Evolutionary conservation across 164 flowering plant genomes (phyloP).

Genomic region (Nymphaea thermarum): DNA sequence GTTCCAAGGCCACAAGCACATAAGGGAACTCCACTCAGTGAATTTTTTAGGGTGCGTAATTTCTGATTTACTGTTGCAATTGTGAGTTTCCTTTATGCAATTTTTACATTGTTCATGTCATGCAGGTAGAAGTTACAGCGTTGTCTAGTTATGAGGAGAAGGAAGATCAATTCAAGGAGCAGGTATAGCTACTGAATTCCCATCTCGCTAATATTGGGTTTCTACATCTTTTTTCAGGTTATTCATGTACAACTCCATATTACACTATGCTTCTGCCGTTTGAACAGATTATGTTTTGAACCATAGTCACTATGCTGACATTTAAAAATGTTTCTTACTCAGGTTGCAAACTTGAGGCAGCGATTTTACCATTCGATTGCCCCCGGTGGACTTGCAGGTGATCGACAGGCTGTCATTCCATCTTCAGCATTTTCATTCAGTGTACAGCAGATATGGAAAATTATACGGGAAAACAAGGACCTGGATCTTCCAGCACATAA

Average conservation of each 20-base stretch:
- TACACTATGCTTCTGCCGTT: no score
- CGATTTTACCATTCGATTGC: conserved; percentile 86
- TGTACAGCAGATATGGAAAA: conserved; percentile 92
- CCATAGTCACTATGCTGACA: no score
- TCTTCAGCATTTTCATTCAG: conserved; percentile 99
- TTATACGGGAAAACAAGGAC: conserved; percentile 93
- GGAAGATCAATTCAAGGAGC: conserved; percentile 92
- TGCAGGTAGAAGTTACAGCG: conserved; percentile 92
- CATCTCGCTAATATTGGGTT: no score
- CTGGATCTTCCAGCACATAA: conserved; percentile 99
- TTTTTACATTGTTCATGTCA: neutral
- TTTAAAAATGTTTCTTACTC: neutral
- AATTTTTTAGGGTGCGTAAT: conserved; percentile 69
- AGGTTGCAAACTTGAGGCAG: conserved; percentile 85
- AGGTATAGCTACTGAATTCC: conserved; percentile 31
- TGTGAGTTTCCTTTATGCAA: neutral
- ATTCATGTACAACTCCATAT: no score
- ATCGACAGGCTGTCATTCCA: conserved; percentile 87
- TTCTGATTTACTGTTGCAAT: neutral
- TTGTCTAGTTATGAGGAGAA: conserved; percentile 95
- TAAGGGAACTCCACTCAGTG: conserved; percentile 82
- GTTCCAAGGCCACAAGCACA: conserved; percentile 89
- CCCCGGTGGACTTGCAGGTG: conserved; percentile 99
- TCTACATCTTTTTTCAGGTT: no score
- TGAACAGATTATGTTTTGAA: neutral